Evolutionary conservation across 768 basidiomycete species (phyloP), one percentile per base, ranked within the genome.

Genomic region (Ephemerocybe angulata): DNA sequence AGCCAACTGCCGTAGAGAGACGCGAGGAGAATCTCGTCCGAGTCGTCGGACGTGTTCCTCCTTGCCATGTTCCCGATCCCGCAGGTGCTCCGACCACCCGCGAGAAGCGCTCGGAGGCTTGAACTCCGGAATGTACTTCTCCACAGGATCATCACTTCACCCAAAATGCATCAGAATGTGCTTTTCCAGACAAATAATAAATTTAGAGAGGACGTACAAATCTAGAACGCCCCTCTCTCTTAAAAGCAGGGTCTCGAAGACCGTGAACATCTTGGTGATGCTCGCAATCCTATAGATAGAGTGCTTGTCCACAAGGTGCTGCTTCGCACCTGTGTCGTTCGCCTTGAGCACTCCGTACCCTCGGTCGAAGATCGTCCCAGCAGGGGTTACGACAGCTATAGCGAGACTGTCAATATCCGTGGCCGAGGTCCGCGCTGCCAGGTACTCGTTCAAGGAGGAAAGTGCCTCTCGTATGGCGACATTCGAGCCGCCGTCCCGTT

Each of bases 241-340:
- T 22, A 83, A 65, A 11, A 83, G 72, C 37, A 79, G 60, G 0
- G 76, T 78, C 58, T 83, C 78, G 4, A 81, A 58, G 0, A 73
- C 72, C 3, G 74, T 72, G 59, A 82, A 80, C 54, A 82, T 64
- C 63, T 83, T 84, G 5, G 77, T 74, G 52, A 80, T 73, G 37
- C 77, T 80, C 1, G 80, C 80, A 24, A 82, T 67, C 25, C 83
- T 71, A 58, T 82, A 83, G 47, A 80, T 71, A 0, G 79, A 76
- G 59, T 81, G 62, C 49, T 72, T 68, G 1, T 76, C 70, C 27
- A 47, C 46, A 0, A 61, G 63, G 46, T 42, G 50, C 40, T 48
- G 37, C n/a, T 57, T 59, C 2, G 72, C 67, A 27, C 25, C 27
- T 12, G 46, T 47, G 30, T 47, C 46, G 11, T 47, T 47, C 4